phyloP scores from a whole-genome alignment of 1,284 basidiomycete species.

The Puccinia sorghi region DNA sequence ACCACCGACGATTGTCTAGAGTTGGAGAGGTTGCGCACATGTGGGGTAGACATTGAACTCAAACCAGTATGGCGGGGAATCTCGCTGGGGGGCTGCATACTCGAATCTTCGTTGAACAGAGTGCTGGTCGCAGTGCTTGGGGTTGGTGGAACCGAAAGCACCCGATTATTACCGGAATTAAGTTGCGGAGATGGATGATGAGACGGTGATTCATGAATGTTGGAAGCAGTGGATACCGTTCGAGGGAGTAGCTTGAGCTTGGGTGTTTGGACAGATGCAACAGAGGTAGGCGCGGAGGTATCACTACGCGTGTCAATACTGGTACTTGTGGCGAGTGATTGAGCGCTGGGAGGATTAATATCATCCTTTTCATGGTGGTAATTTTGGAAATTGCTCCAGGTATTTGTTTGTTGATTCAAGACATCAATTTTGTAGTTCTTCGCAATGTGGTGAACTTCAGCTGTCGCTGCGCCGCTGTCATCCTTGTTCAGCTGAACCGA shows the following conservation, averaged over 20 bases:
- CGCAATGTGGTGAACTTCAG: slow-evolving; percentile 83
- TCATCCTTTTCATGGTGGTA: slow-evolving; percentile 48
- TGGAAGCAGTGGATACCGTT: slow-evolving; percentile 24
- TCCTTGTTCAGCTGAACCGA: slow-evolving; percentile 49
- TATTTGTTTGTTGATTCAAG: slow-evolving; percentile 68
- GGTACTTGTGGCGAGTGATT: slow-evolving; percentile 20
- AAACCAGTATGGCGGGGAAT: slow-evolving; percentile 39
- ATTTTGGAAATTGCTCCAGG: slow-evolving; percentile 29
- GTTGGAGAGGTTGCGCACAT: slow-evolving; percentile 29
- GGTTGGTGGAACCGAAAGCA: slow-evolving; percentile 69
- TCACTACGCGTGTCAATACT: slow-evolving; percentile 19
- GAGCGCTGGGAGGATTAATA: slow-evolving; percentile 1
- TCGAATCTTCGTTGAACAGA: slow-evolving; percentile 36
- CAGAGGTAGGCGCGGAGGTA: slow-evolving; percentile 24
- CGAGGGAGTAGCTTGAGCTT: slow-evolving; percentile 23
- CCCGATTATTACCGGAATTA: slow-evolving; percentile 65
- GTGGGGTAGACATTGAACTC: neutral
- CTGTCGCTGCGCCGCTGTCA: slow-evolving; percentile 56
- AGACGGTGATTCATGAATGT: slow-evolving; percentile 55
- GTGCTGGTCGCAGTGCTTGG: slow-evolving; percentile 58
- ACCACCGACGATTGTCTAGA: slow-evolving; percentile 57
- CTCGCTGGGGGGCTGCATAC: slow-evolving; percentile 37
- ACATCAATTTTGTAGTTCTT: slow-evolving; percentile 74
- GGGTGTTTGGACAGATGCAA: slow-evolving; percentile 1
- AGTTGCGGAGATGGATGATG: slow-evolving; percentile 64